Base-by-base conservation (phyloP, 2,329 filamentous ascomycete genomes). In the Xylogone sp. region DNA sequence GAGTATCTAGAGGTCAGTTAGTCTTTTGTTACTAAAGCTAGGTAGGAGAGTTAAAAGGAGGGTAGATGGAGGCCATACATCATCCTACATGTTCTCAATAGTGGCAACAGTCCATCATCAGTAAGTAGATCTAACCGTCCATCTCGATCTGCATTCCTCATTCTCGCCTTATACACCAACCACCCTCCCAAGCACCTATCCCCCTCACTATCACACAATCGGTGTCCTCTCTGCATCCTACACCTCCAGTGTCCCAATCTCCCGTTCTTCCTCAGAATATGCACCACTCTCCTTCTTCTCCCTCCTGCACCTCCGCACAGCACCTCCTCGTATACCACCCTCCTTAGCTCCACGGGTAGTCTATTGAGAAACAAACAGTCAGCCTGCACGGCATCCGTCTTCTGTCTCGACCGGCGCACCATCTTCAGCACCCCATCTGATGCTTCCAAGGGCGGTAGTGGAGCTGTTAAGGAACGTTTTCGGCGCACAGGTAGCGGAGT, bases 241-340 rank as follows among this genome's bases (percentile, higher is more conserved):
- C 55, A 59, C 24, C 53, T 42, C 51, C 55, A 56, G 51, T 56
- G 54, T 18, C 53, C 54, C 9, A 54, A 43, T 34, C 54, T 48
- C 18, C 52, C 54, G 45, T 52, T 34, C 49, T 52, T 59, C 44
- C 45, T 45, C 43, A 56, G 42, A 22, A 58, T 56, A 44, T 56
- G 48, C n/a, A 57, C 46, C 18, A 55, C 42, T 34, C 42, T 49
- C 34, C 34, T 39, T 19, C 52, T 51, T 16, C 45, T n/a, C n/a
- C n/a, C n/a, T n/a, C n/a, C n/a, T n/a, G n/a, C 45, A 43, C 49
- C 56, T 19, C 52, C 52, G 6, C 46, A 46, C 10, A 60, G 46
- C 22, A 61, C 52, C 18, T 59, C 42, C 29, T 55, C 49, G 46
- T 59, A 59, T 43, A 61, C 55, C 22, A 52, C 50, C 45, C 49